Base-by-base conservation (phyloP, 805 yeast genomes). In the Lipomyces lipofer region DNA sequence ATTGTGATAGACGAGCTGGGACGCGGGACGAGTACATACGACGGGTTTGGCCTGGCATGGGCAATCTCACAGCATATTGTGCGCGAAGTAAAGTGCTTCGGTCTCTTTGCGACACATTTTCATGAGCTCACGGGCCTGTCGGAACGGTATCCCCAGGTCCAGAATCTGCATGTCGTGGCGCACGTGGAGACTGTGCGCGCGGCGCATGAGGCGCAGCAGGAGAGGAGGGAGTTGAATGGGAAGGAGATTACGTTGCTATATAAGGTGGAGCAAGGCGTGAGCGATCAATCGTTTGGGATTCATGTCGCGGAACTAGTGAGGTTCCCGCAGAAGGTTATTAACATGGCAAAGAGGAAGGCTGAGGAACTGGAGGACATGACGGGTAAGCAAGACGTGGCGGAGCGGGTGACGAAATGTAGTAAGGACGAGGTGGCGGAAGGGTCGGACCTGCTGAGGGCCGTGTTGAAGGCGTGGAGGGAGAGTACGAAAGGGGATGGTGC, bases 1-100 rank as follows among this genome's bases (percentile, higher is more conserved):
- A 83, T 94, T 47, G 83, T 94, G 21, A 85, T 94, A 58, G 99
- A 94, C 71, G 99, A 94, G 69, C 80, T 94, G 43, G 99, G 99
- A 2, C 80, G 99, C 67, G 97, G 61, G 9, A 90, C 97, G 1
- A 77, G 83, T 43, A 87, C 99, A 0, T 92, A 91, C 70, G 99
- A 94, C 71, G 99, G 99, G 0, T 94, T 94, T 74, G 99, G 99
- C 0, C 77, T 94, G 38, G 99, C 99, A 0, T 94, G 97, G 95
- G 86, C 97, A 0, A 94, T 94, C 51, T 86, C 92, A 60, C 96
- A 91, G 66, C 84, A 85, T 70, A 82, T 92, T 55, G 84, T 94
- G 2, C 76, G 76, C 17, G 75, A 85, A 47, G 78, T 87, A 48
- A 76, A 79, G 47, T 85, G 97, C 59, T 89, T 90, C 70, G 83